Conservation (phyloP, 176 grass and related monocot genomes). For the Dendrocalamus sinicus region DNA sequence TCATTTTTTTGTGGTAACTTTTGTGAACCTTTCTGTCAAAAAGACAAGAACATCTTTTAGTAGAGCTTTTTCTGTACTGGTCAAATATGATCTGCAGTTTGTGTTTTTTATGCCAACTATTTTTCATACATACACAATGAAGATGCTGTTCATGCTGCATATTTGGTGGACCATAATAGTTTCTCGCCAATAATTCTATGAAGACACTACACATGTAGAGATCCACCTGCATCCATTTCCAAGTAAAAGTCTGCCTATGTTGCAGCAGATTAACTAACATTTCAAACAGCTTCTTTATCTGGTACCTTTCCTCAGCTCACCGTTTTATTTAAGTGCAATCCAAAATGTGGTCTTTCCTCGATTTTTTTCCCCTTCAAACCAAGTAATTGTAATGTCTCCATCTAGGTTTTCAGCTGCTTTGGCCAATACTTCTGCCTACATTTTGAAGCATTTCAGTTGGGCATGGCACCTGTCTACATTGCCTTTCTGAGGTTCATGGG, state of each 20-base stretch:
- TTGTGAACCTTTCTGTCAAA: background rate
- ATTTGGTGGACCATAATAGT: conserved; percentile 19
- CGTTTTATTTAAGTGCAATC: background rate
- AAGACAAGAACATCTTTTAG: background rate
- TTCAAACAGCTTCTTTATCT: conserved; percentile 12
- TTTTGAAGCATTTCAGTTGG: conserved; percentile 92
- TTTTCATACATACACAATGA: background rate
- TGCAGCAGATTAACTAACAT: background rate
- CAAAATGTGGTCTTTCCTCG: background rate
- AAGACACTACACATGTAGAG: conserved; percentile 10
- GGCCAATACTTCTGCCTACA: conserved; percentile 92
- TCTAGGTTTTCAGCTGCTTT: conserved; percentile 95
- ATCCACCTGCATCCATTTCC: conserved; percentile 29
- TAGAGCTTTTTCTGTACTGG: background rate
- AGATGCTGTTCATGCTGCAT: background rate
- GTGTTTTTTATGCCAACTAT: conserved; percentile 23
- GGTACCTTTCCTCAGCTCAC: background rate
- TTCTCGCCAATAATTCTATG: background rate
- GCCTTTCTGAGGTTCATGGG: conserved; percentile 98
- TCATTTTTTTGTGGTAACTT: background rate
- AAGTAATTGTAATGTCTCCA: background rate
- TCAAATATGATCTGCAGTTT: background rate
- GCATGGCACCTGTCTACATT: conserved; percentile 79
- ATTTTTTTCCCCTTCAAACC: background rate
- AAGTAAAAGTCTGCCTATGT: background rate